Conservation (phyloP, 2,329 filamentous ascomycete genomes). For the Arthrobotrys iridis region DNA sequence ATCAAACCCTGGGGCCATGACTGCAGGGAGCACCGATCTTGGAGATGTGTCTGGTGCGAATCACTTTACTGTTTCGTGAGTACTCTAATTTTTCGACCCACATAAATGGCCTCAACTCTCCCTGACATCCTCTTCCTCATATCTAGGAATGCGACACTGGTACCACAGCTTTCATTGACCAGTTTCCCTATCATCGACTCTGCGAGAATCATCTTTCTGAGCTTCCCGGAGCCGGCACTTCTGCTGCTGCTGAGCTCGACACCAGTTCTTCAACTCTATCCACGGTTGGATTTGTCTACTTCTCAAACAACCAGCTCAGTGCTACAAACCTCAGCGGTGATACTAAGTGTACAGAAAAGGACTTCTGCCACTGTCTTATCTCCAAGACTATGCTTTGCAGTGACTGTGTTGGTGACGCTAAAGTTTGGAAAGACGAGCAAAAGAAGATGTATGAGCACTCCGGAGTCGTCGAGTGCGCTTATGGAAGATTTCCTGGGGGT, state of each 20-base stretch:
- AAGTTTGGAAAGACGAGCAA: conserved; percentile 36
- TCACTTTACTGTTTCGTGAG: conserved; percentile 50
- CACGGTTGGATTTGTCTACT: conserved; percentile 31
- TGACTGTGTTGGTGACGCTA: conserved; percentile 33
- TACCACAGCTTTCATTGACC: conserved; percentile 46
- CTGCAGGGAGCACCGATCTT: conserved; percentile 49
- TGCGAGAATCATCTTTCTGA: conserved; percentile 47
- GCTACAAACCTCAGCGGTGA: conserved; percentile 42
- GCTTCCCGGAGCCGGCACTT: conserved; percentile 25
- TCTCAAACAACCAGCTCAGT: conserved; percentile 46
- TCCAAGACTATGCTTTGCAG: conserved; percentile 52
- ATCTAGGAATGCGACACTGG: conserved; percentile 51
- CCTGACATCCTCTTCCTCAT: background rate
- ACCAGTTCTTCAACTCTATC: conserved; percentile 23
- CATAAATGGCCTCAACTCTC: background rate
- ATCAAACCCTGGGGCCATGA: conserved; percentile 54
- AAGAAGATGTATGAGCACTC: conserved; percentile 28
- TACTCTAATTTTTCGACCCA: background rate
- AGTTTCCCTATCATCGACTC: conserved; percentile 45
- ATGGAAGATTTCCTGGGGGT: conserved; percentile 48
- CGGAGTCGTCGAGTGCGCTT: conserved; percentile 45
- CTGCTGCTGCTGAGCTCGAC: background rate
- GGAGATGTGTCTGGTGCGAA: conserved; percentile 53
- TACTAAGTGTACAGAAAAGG: conserved; percentile 42
- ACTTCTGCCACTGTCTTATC: conserved; percentile 48